phyloP scores from a whole-genome alignment of 768 basidiomycete species.

The Mycena crocata region DNA sequence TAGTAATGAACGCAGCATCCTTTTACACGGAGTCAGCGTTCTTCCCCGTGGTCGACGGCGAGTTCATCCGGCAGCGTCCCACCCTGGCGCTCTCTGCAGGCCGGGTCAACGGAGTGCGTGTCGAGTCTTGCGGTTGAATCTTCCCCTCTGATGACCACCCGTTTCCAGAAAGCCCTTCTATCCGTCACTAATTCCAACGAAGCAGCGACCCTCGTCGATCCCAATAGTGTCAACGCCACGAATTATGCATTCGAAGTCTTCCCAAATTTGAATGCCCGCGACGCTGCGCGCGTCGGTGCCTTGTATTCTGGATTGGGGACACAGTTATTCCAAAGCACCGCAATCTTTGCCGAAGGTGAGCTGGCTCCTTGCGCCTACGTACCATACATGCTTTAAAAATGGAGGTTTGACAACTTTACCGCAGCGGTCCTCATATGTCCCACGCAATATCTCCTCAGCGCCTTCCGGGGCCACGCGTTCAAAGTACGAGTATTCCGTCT shows the following conservation, averaged over 20 bases:
- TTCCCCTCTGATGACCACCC: no score
- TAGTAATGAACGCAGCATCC: conserved; percentile 38
- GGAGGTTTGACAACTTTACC: background rate
- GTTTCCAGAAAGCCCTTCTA: conserved; percentile 40
- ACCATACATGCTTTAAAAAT: no score
- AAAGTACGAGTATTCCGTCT: conserved; percentile 40
- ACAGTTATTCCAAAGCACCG: conserved; percentile 32
- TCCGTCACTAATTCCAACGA: conserved; percentile 45
- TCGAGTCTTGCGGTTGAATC: background rate
- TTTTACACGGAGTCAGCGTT: conserved; percentile 39
- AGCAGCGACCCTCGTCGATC: conserved; percentile 43
- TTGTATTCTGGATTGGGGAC: conserved; percentile 35
- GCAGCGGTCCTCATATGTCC: conserved; percentile 52
- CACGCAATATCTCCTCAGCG: conserved; percentile 42
- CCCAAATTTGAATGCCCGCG: conserved; percentile 31
- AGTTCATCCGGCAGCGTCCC: conserved; percentile 47
- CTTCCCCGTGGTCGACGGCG: conserved; percentile 46
- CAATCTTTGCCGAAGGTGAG: conserved; percentile 43
- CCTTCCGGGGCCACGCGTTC: conserved; percentile 46
- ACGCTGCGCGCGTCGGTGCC: conserved; percentile 16
- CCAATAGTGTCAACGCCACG: conserved; percentile 29
- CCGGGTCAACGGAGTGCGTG: conserved; percentile 49
- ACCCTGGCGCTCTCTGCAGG: conserved; percentile 42
- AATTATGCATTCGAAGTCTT: conserved; percentile 38
- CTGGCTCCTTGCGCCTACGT: no score